phyloP scores from a whole-genome alignment of 257 asterid genomes.

The Solanum stenotomum region DNA sequence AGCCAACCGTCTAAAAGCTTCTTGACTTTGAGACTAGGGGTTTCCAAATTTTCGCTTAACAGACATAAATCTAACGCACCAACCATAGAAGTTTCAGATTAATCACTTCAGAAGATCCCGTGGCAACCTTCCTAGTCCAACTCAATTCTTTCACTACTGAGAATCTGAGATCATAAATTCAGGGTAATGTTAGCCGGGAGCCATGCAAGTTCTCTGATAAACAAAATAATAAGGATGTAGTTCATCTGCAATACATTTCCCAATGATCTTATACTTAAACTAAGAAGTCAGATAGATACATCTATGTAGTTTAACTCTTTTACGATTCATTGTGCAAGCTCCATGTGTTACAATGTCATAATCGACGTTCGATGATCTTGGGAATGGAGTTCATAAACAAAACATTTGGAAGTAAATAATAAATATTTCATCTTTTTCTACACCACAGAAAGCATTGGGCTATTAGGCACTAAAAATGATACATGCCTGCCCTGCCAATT shows the following conservation, averaged over 20 bases:
- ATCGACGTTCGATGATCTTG: background rate
- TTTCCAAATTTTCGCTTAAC: background rate
- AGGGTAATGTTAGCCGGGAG: background rate
- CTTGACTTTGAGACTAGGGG: background rate
- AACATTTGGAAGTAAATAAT: background rate
- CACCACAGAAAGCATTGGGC: background rate
- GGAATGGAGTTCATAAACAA: background rate
- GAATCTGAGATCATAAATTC: background rate
- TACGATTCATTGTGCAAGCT: background rate
- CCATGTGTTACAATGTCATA: background rate
- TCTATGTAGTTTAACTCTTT: background rate
- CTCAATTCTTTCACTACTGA: background rate
- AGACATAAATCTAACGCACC: background rate
- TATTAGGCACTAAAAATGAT: background rate
- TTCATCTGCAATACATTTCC: background rate
- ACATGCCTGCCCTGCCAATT: background rate
- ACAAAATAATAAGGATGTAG: background rate
- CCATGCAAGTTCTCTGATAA: background rate
- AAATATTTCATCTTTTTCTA: too few relatives aligned
- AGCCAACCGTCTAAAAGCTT: background rate
- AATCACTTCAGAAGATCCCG: background rate
- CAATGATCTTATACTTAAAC: background rate
- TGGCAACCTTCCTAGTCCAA: background rate
- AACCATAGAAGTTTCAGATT: background rate
- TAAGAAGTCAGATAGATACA: background rate